A percentile compares a stretch with the other conserved stretches of the same genome.
Conservation (phyloP, 2,329 filamentous ascomycete species). For the Colletotrichum coccodes region DNA sequence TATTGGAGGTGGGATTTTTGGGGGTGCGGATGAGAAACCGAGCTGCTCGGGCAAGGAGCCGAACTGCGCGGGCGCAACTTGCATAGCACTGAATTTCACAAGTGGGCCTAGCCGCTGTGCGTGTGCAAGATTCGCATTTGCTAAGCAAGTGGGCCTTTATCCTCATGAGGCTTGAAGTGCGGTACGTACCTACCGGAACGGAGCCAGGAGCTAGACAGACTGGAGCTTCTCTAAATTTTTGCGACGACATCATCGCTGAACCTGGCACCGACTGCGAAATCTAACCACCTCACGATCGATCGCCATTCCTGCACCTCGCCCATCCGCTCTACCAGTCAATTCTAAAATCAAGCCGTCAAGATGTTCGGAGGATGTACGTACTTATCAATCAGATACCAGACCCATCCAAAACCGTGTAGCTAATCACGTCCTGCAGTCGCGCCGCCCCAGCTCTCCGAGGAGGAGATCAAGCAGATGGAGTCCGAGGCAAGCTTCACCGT, state of each 20-base stretch:
- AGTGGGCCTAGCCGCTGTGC: background rate
- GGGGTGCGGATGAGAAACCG: conserved; percentile 17
- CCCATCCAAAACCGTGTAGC: background rate
- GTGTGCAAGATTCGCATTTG: background rate
- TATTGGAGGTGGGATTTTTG: background rate
- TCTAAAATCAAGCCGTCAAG: conserved; percentile 39
- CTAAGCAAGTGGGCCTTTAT: background rate
- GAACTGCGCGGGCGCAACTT: background rate
- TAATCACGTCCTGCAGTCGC: conserved; percentile 58
- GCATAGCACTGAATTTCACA: background rate
- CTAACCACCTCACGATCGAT: conserved; percentile 6
- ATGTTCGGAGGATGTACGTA: conserved; percentile 74
- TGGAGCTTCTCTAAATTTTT: conserved; percentile 33
- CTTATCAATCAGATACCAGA: too few relatives aligned
- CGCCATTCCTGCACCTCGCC: background rate
- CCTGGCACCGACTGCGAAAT: background rate
- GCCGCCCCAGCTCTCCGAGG: conserved; percentile 74
- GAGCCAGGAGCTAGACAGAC: background rate
- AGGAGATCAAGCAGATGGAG: conserved; percentile 78
- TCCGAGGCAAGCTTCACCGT: conserved; percentile 73
- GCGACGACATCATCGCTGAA: conserved; percentile 33
- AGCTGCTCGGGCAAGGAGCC: conserved; percentile 18
- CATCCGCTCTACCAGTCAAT: background rate
- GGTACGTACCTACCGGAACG: conserved; percentile 13
- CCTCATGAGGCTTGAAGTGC: background rate